Evolutionary conservation across 176 grass and related monocot species (phyloP).

Genomic region (Dendrocalamus sinicus): DNA sequence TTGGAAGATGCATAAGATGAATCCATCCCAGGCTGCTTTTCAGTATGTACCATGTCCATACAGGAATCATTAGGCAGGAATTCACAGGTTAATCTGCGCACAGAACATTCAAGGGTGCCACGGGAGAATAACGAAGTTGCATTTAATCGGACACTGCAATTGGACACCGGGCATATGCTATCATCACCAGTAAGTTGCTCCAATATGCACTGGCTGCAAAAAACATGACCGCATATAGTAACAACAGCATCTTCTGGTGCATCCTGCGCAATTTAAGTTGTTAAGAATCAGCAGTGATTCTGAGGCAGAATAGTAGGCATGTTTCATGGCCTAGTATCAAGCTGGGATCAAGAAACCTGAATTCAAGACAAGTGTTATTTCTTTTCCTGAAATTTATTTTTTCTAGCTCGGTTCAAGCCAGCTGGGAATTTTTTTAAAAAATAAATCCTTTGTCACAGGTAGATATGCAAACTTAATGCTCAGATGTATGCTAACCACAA

Average conservation of each 20-base stretch:
- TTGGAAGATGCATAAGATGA: slow-evolving; percentile 81
- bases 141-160: slow-evolving; percentile 68
- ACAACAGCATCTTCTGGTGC: slow-evolving; percentile 96
- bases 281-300: slow-evolving; percentile 36
- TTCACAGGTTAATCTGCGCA: slow-evolving; percentile 56
- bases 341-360: neutral
- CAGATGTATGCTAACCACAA: neutral
- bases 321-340: neutral
- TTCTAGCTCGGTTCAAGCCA: neutral
- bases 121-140: slow-evolving; percentile 80
- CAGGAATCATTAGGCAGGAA: slow-evolving; percentile 48
- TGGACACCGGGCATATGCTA: slow-evolving; percentile 66
- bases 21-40: slow-evolving; percentile 52
- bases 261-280: slow-evolving; percentile 58
- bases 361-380: neutral
- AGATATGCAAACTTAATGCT: slow-evolving; percentile 9
- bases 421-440: neutral
- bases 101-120: slow-evolving; percentile 73
- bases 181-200: slow-evolving; percentile 92
- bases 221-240: slow-evolving; percentile 86
- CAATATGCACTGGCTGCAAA: slow-evolving; percentile 93
- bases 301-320: slow-evolving; percentile 28
- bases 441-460: neutral
- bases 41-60: slow-evolving; percentile 53
- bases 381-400: slow-evolving; percentile 7